These are phyloP conservation scores for Daldinia grandis DNA, from an alignment of 495 filamentous ascomycete species.

Conservation along the genomic window DNA sequence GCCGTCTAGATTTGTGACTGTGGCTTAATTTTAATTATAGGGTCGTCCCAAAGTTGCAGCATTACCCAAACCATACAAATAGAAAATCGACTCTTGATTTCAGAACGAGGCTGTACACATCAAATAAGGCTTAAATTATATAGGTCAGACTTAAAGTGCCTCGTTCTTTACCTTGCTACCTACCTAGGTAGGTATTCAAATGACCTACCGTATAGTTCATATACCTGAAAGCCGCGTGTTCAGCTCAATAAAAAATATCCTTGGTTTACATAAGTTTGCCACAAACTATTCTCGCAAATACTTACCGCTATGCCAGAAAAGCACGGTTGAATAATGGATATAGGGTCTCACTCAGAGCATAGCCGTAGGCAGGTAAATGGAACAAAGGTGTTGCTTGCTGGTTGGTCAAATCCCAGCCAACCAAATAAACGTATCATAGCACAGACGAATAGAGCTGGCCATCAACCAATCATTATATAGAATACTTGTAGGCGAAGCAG, in stretches of 20 bases:
- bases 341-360: background rate
- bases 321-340: background rate
- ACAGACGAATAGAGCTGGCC: background rate
- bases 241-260: background rate
- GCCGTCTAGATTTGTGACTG: too few relatives aligned
- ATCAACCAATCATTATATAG: background rate
- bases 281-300: background rate
- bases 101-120: too few relatives aligned
- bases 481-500: too few relatives aligned
- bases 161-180: background rate
- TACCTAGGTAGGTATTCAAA: too few relatives aligned
- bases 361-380: background rate
- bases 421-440: background rate
- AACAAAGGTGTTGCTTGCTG: background rate
- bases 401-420: background rate
- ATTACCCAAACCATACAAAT: too few relatives aligned
- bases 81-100: too few relatives aligned
- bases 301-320: background rate
- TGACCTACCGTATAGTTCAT: background rate
- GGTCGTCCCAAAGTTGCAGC: too few relatives aligned
- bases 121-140: too few relatives aligned
- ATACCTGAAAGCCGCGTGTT: background rate
- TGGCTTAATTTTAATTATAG: too few relatives aligned
- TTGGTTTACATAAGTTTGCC: background rate
- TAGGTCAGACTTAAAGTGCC: background rate